Evolutionary conservation across 2,329 filamentous ascomycete species (phyloP), one percentile per base, ranked within the genome.

Genomic region (Emericellopsis cladophorae): DNA sequence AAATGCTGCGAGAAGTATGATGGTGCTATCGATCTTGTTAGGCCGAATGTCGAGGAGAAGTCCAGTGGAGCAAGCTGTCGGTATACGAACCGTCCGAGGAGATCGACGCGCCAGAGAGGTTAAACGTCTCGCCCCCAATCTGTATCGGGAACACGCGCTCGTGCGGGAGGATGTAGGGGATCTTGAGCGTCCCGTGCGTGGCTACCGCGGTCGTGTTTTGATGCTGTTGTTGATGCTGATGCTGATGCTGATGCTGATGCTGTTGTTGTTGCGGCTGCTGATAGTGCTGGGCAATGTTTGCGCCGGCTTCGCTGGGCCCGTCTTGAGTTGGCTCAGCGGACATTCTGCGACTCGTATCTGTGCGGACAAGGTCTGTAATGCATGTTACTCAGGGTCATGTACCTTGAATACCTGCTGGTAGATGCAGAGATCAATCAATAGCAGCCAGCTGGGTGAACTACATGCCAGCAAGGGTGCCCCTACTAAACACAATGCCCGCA

Each of bases 1-100:
- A 96, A 96, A 66, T 92, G 95, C 51, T 87, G 82, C 16, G 90
- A 94, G 64, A 96, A 95, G 61, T 95, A 95, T 39, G 89, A 95
- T 44, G 90, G 90, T 54, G 88, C 90, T 94, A 39, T 24, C 42
- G 18, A 26, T 11, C 21, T 8, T 36, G 35, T 36, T 12, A 33
- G 29, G 18, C 14, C 18, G 16, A 33, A 22, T 23, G 11, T 15
- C 26, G 40, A 38, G 35, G 40, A 34, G 23, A 24, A 32, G 32
- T 65, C 40, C 33, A 18, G 26, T 31, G 33, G 26, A 29, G 26
- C 4, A 12, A 29, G 26, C 26, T 29, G 26, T 29, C 26, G 12
- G 26, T 9, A 12, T 29, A 65, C 75, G 54, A 55, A 83, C 79
- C 78, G 61, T 86, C 81, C 33, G 79, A 85, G 14, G 79, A 84